Conservation (phyloP, 345 rosid species). For the Fremontodendron californicum region DNA sequence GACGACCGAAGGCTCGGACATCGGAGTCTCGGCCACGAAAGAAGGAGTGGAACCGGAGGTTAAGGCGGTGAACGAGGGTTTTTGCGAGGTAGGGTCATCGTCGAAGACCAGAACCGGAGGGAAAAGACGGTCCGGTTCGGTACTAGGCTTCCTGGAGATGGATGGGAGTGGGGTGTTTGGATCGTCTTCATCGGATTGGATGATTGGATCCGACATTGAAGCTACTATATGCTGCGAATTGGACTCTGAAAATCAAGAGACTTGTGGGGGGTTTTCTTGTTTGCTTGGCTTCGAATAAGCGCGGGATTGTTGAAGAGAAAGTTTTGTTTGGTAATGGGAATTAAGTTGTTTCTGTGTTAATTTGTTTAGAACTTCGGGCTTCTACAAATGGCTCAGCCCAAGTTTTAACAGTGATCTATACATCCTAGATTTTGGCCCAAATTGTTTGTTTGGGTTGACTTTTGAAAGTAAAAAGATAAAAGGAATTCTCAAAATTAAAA, state of each 20-base stretch:
- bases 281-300: conserved; percentile 2
- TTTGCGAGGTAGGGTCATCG: conserved; percentile 55
- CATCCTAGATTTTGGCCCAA: not conserved
- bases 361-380: not conserved
- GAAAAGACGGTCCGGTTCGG: conserved; percentile 11
- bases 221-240: not conserved
- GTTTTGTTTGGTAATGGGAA: not conserved
- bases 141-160: conserved; percentile 37
- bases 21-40: conserved; percentile 11
- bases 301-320: not conserved
- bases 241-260: not conserved
- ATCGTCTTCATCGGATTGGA: conserved; percentile 53
- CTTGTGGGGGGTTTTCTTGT: not conserved
- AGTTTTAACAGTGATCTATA: not conserved
- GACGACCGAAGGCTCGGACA: conserved; percentile 1
- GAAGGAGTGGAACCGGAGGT: conserved; percentile 2
- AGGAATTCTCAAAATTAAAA: too few species aligned
- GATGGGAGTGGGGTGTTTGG: conserved; percentile 33
- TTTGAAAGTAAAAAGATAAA: too few species aligned
- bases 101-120: conserved; percentile 45
- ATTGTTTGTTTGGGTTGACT: too few species aligned
- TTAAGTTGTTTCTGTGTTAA: not conserved
- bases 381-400: not conserved
- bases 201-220: conserved; percentile 42
- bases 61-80: not conserved